Conservation (phyloP, 1,284 basidiomycete genomes). For the Wallemia ichthyophaga region DNA sequence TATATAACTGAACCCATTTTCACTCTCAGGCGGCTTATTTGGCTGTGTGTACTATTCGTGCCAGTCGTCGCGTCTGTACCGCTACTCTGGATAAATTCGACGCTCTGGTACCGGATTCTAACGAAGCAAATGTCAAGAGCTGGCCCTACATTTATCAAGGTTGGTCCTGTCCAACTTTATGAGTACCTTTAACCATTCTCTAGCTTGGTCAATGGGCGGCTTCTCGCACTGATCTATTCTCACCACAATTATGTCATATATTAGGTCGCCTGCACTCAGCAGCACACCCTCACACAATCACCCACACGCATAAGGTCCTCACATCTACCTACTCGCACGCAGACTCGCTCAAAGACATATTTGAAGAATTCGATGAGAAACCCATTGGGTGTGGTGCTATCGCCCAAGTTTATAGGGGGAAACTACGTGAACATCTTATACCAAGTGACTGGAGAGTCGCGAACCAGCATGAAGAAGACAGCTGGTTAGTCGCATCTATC, state of each 20-base stretch:
- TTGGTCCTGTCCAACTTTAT: constrained; percentile 13
- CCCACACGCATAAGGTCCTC: constrained; percentile 53
- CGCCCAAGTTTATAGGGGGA: constrained; percentile 35
- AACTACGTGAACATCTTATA: neutral
- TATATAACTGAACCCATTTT: neutral
- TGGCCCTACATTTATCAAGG: constrained; percentile 93
- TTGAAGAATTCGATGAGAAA: constrained; percentile 55
- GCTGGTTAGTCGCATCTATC: neutral
- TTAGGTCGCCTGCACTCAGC: constrained; percentile 70
- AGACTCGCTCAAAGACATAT: constrained; percentile 45
- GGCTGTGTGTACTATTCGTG: neutral
- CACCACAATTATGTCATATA: constrained; percentile 56
- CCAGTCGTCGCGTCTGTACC: neutral
- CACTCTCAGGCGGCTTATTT: neutral
- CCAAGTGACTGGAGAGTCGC: neutral
- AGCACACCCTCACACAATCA: constrained; percentile 50
- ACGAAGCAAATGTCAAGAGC: constrained; percentile 74
- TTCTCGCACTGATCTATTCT: constrained; percentile 78
- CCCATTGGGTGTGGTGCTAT: constrained; percentile 97
- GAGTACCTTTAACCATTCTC: constrained; percentile 1
- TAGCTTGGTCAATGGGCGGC: constrained; percentile 96
- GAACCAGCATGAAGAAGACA: neutral
- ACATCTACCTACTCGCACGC: constrained; percentile 50
- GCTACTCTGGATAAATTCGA: neutral
- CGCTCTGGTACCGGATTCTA: constrained; percentile 58